Base-by-base conservation (phyloP, 495 filamentous ascomycete species). In the Aspergillus carlsbadensis region DNA sequence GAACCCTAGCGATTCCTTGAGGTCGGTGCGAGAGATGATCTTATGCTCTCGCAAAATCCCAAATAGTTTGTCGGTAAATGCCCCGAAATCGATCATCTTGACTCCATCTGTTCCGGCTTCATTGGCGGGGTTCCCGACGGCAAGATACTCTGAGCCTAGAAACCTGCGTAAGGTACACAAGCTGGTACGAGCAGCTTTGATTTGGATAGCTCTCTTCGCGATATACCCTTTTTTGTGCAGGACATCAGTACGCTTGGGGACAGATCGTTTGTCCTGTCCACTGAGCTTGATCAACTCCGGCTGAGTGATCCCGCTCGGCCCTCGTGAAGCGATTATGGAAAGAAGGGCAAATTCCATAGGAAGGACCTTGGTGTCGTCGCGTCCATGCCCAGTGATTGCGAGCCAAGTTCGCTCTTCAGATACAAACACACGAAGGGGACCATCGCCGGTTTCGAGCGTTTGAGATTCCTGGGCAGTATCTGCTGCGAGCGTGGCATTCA, bases 221-320 rank as follows among this genome's bases (percentile, higher is more conserved):
- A 97, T 91, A 67, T 96, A 95, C 8, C 92, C 93, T 63, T 87
- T 89, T 52, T 78, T 76, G 18, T 82, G 81, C 17, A 97, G 79
- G 1, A 78, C 72, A 58, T 91, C 87, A 1, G 92, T 96, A 37
- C 93, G 80, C 46, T 84, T 84, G 11, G 92, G 91, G 6, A 96
- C 82, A 2, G 92, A 96, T 40, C 91, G 81, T 65, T 95, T 95
- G 68, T 96, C 91, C 70, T 96, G 92, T 17, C 87, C 86, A 57
- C 89, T 91, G 8, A 88, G 65, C 29, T 74, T 80, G 18, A 86
- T 82, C n/a, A 96, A 75, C 17, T 92, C 85, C 7, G 87, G 84
- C 70, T 97, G 93, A 1, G 87, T 71, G 36, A 96, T 88, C 13
- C 92, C 92, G 18, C 83, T 71, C 33, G 79, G 74, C 52, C 86